Evolutionary conservation across 345 rosid species (phyloP), one percentile per base, ranked within the genome.

Genomic region (Mercurialis annua): DNA sequence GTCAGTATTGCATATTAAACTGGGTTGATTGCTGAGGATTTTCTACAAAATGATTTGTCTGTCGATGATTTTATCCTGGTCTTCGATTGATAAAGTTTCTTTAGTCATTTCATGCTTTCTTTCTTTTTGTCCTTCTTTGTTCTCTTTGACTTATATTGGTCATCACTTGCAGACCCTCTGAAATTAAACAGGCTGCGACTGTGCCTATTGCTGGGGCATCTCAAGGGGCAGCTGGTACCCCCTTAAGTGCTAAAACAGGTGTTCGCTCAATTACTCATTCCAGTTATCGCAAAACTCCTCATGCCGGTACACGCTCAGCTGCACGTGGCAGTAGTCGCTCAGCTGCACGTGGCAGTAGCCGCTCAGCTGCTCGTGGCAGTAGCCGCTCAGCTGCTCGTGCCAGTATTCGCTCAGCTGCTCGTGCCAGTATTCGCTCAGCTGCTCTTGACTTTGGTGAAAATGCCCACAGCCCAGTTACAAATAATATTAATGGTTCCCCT

Each of bases 401-500:
- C 11, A 14, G 44, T 9, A 40, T 14, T 40, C 44, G 44, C 65
- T 62, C 64, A n/a, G 40, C 63, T 67, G 56, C 18, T 26, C 26
- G 63, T 36, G 73, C 68, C 61, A 53, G 53, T 62, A 40, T 14
- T 40, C 44, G 44, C 65, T 62, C 64, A n/a, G 40, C 63, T 67
- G 56, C 18, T 26, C 26, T 59, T 36, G 73, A 65, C 61, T 52
- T 38, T 62, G 79, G 67, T 58, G 55, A 56, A 44, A 58, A 65
- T 44, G 69, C 59, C 10, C 48, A 40, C 52, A 51, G 51, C 64
- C 47, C 81, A 59, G 30, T 36, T 50, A 49, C 24, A 73, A 52
- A 71, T 68, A 83, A 85, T 82, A 75, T 83, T 78, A 70, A 67
- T 62, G 71, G 83, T 49, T 80, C 81, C 49, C 96, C 95, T 64